These are phyloP conservation scores for Leccinellum luteum DNA, from an alignment of 768 basidiomycete species.

Conservation along the genomic window DNA sequence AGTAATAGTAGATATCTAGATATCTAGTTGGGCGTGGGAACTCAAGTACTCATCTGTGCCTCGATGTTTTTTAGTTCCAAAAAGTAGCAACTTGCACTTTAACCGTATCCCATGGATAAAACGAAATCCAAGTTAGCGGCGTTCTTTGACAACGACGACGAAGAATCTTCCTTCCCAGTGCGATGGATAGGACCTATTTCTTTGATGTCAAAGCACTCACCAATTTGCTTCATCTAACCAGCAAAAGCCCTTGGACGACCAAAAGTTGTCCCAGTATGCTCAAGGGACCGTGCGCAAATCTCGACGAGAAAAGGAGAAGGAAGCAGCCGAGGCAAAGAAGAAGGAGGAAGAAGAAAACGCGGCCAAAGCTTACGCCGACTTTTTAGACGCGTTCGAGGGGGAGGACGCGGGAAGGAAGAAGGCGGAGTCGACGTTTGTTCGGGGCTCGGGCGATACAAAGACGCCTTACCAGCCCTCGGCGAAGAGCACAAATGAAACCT, in stretches of 20 bases:
- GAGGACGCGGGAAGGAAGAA: slow-evolving; percentile 54
- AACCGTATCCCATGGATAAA: slow-evolving; percentile 29
- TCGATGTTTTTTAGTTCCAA: neutral
- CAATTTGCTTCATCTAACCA: slow-evolving; percentile 50
- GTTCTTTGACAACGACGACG: slow-evolving; percentile 84
- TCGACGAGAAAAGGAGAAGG: slow-evolving; percentile 87
- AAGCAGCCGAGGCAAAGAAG: slow-evolving; percentile 87
- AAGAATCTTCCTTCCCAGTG: slow-evolving; percentile 87
- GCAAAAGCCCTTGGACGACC: slow-evolving; percentile 84
- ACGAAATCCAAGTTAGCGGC: slow-evolving; percentile 58
- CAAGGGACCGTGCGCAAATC: slow-evolving; percentile 89
- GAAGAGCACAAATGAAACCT: slow-evolving; percentile 28
- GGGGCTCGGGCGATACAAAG: slow-evolving; percentile 44
- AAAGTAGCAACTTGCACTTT: slow-evolving; percentile 1
- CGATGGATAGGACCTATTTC: slow-evolving; percentile 76
- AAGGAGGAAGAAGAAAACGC: slow-evolving; percentile 79
- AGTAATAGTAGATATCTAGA: no score
- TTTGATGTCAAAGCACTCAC: slow-evolving; percentile 54
- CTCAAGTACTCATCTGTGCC: slow-evolving; percentile 16
- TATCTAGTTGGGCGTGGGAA: slow-evolving; percentile 25
- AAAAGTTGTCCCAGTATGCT: slow-evolving; percentile 82
- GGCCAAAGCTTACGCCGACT: slow-evolving; percentile 79
- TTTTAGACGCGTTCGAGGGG: slow-evolving; percentile 80
- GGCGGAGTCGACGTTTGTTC: slow-evolving; percentile 58
- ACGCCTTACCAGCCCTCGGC: slow-evolving; percentile 42